These are phyloP conservation scores for Globisporangium takayamanum DNA, from an alignment of 352 stramenopile species.

Conservation along the genomic window DNA sequence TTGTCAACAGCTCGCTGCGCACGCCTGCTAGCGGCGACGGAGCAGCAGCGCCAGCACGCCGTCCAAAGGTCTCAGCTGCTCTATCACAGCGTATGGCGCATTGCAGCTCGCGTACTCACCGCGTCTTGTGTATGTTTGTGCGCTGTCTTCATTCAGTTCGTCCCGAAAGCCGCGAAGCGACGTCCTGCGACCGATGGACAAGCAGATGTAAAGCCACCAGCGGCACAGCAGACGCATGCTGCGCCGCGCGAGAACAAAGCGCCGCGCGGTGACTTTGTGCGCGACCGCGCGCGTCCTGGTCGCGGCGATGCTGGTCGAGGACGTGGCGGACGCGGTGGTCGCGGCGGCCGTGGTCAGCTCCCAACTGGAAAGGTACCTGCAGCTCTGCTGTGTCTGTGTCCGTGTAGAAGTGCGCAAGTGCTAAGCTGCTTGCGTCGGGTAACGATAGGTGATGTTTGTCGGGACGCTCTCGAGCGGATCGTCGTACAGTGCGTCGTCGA, in stretches of 20 bases:
- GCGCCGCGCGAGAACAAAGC: conserved; percentile 24
- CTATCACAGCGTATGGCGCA: not conserved
- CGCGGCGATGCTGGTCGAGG: conserved; percentile 21
- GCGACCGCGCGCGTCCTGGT: conserved; percentile 19
- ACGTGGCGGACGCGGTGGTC: conserved; percentile 42
- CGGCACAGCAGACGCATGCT: conserved; percentile 10
- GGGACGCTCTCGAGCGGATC: conserved; percentile 76
- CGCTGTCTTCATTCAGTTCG: conserved; percentile 31
- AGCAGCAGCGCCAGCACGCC: conserved; percentile 28
- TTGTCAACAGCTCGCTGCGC: conserved; percentile 43
- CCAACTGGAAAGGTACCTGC: conserved; percentile 42
- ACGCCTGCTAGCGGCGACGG: conserved; percentile 25
- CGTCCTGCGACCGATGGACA: conserved; percentile 27
- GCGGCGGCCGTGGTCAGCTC: conserved; percentile 42
- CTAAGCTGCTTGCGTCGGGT: not conserved
- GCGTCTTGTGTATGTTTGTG: not conserved
- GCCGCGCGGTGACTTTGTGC: conserved; percentile 36
- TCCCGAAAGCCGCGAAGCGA: conserved; percentile 64
- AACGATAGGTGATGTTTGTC: conserved; percentile 53
- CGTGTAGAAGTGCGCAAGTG: not conserved
- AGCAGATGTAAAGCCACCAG: conserved; percentile 5
- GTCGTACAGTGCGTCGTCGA: conserved; percentile 48
- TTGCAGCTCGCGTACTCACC: not conserved
- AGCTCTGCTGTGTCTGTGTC: not conserved
- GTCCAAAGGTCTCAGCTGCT: conserved; percentile 32